Base-by-base conservation (phyloP, 1,284 basidiomycete genomes). In the Leccinum insigne region DNA sequence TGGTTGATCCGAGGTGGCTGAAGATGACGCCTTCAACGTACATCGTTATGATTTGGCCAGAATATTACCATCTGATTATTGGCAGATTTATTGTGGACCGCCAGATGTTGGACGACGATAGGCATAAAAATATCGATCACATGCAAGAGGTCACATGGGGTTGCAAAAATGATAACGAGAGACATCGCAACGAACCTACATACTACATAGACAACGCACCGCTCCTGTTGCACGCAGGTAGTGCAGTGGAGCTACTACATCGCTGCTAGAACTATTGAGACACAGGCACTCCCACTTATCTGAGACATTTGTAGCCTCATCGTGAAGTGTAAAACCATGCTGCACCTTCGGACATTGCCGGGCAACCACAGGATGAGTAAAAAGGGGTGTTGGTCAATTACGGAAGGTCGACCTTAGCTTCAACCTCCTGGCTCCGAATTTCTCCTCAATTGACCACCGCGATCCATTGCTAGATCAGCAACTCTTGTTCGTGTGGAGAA, bases 301-400 rank as follows among this genome's bases (percentile, higher is more conserved):
- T 49, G 47, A 21, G 32, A 26, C 13, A 26, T 56, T 38, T 38
- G 21, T 63, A 64, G 61, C 23, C 14, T 23, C 11, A 4, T 29
- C 9, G 10, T 18, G 3, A 13, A 7, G 18, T 8, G 8, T 18
- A 16, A 38, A 40, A 29, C n/a, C 44, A 18, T 52, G 18, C 47
- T 52, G 21, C n/a, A n/a, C n/a, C 32, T 35, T 11, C 32, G 32
- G 32, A 35, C 32, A 35, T 23, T 23, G 32, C 32, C 32, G 32
- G 32, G 32, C 32, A 16, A n/a, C 16, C 9, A 16, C n/a, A 13
- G 38, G 11, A 35, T 21, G 23, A 21, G n/a, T 69, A 26, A 65
- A 72, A 71, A 66, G 35, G 68, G 71, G 70, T 10, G 32, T 23
- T 69, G 63, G 40, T 32, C 58, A 23, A 63, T 69, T 73, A 61